Base-by-base conservation (phyloP, 768 basidiomycete species). In the Hortiboletus campestris region DNA sequence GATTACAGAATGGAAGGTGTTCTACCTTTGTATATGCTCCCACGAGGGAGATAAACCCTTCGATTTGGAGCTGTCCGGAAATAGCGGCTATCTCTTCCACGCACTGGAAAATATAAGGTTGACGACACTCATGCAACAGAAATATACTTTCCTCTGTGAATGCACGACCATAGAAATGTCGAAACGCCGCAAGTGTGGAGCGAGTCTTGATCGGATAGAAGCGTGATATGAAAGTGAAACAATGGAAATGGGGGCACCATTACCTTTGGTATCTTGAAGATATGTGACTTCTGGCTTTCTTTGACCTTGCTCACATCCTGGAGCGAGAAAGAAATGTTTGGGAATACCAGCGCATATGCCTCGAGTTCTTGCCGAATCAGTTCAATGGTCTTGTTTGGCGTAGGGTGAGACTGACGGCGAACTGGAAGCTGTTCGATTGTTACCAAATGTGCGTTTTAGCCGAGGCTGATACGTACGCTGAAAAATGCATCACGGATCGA, bases 401-500 rank as follows among this genome's bases (percentile, higher is more conserved):
- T 72, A 14, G 84, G 78, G 71, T 94, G 89, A 0, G 91, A 84
- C 28, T 76, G 77, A 39, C 91, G 83, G 55, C 92, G 86, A 58
- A 94, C 83, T 34, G 92, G 92, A 41, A 94, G 80, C 92, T 94
- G 61, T 25, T 45, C 22, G 10, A 46, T 50, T 29, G 44, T 62
- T 29, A 56, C 50, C 28, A 57, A 43, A 44, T 39, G 50, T 43
- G 14, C 29, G 43, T 45, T 43, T 25, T 28, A 31, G 43, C 51
- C 41, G 40, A 44, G 19, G 52, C 19, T 39, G 51, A 39, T 17
- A 75, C 83, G 42, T 57, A 93, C 93, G 65, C 91, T 94, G 67
- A 88, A 90, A 67, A 97, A 99, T 3, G 91, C 86, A 69, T 98
- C 96, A 20, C 91, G 85, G 42, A 97, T 77, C 61, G 82, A 85